Evolutionary conservation across 441 rosid genomes (phyloP), one percentile per base, ranked within the genome.

Genomic region (Hura crepitans): DNA sequence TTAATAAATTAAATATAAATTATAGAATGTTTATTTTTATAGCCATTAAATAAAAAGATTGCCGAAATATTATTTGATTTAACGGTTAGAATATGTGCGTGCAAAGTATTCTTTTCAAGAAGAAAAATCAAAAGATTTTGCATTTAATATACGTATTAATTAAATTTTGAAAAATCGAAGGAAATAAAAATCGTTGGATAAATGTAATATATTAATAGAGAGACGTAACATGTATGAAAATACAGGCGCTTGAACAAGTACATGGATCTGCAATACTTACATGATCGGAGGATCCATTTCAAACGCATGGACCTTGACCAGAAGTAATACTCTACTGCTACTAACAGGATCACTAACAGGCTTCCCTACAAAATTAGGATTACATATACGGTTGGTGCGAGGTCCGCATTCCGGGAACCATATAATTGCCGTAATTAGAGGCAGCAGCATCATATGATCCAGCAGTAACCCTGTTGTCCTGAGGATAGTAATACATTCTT

Each of bases 361-460:
- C 53, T 65, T 66, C 20, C 42, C 47, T 55, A 43, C 59, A 70
- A 37, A 66, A 62, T 33, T 62, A 66, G 35, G 66, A 62, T 61
- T 81, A 81, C 80, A 72, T 74, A 28, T 80, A 81, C 30, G 86
- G 83, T 64, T 68, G 84, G 62, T 77, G 76, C 3, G 86, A 70
- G 4, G 85, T 35, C 51, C 75, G 86, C 76, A 75, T 70, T 49
- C 80, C 82, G 45, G 77, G 54, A 7, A 73, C 77, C 27, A 72
- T 59, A 43, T 79, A 78, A 62, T 72, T 56, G 13, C 76, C 68
- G 14, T 81, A 84, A 57, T 56, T 80, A 10, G 83, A 56, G 13
- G 81, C 62, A n/a, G 77, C 72, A 22, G 82, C 71, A 73, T 72
- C 69, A 56, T 75, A 78, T 0, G 80, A 54, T 35, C 76, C 45